Evolutionary conservation across 495 filamentous ascomycete genomes (phyloP).

Genomic region (Echria macrotheca): DNA sequence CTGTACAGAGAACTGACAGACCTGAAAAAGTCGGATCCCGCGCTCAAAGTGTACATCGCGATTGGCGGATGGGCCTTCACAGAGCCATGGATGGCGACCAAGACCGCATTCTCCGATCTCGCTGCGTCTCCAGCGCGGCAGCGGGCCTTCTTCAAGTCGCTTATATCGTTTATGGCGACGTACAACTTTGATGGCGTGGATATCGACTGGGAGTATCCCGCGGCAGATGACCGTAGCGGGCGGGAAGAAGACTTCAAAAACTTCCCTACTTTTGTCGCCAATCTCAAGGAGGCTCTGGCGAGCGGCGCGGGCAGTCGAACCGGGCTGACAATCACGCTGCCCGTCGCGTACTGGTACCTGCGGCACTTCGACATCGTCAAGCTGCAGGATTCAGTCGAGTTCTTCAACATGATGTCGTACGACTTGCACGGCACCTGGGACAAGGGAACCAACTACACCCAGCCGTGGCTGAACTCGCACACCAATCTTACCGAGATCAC

Average conservation of each 20-base stretch:
- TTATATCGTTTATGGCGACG: constrained; percentile 36
- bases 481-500: constrained; percentile 57
- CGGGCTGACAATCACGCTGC: neutral
- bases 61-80: neutral
- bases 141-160: constrained; percentile 38
- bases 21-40: constrained; percentile 26
- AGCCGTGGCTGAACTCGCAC: constrained; percentile 35
- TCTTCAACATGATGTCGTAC: constrained; percentile 54
- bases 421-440: constrained; percentile 39
- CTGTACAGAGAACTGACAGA: constrained; percentile 24
- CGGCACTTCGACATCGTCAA: neutral
- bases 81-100: neutral
- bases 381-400: no score
- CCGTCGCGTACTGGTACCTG: neutral
- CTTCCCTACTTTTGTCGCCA: neutral
- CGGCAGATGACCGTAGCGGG: neutral
- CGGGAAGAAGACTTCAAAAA: neutral
- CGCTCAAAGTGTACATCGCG: neutral
- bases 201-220: constrained; percentile 42
- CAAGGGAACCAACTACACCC: constrained; percentile 17
- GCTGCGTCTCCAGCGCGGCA: constrained; percentile 29
- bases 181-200: constrained; percentile 52
- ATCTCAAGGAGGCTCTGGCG: constrained; percentile 9
- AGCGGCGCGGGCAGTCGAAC: neutral
- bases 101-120: constrained; percentile 11